phyloP scores from a whole-genome alignment of 495 filamentous ascomycete genomes.

The Hyaloscypha bicolor region DNA sequence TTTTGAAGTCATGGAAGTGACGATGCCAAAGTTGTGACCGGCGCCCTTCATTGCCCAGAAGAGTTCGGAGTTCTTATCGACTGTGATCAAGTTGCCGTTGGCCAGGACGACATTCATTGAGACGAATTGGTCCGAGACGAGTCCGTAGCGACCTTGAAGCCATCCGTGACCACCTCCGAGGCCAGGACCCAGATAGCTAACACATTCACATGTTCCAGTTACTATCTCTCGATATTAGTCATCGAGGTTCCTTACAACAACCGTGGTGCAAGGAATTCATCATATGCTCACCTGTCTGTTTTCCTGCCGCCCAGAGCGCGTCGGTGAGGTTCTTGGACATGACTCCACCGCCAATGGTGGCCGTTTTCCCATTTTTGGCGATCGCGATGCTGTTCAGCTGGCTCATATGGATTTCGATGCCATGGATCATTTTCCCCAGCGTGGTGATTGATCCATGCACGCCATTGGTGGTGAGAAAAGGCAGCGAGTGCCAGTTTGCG shows the following conservation, averaged over 20 bases:
- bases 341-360: slow-evolving; percentile 53
- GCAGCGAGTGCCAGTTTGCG: slow-evolving; percentile 46
- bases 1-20: slow-evolving; percentile 50
- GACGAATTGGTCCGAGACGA: slow-evolving; percentile 60
- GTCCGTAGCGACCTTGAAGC: slow-evolving; percentile 60
- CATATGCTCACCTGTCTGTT: slow-evolving; percentile 39
- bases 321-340: slow-evolving; percentile 39
- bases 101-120: slow-evolving; percentile 58
- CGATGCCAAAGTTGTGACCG: slow-evolving; percentile 66
- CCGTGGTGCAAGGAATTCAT: not conserved
- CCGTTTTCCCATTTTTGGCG: slow-evolving; percentile 46
- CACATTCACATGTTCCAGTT: slow-evolving; percentile 59
- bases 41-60: slow-evolving; percentile 62
- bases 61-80: slow-evolving; percentile 47
- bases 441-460: slow-evolving; percentile 48
- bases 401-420: slow-evolving; percentile 51
- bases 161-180: slow-evolving; percentile 66
- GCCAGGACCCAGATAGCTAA: slow-evolving; percentile 53
- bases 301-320: slow-evolving; percentile 39
- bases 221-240: slow-evolving; percentile 38
- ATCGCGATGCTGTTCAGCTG: slow-evolving; percentile 46
- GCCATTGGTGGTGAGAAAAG: slow-evolving; percentile 53
- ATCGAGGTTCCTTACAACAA: not conserved
- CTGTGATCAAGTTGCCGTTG: slow-evolving; percentile 48
- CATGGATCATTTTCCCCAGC: slow-evolving; percentile 45